Conservation (phyloP, 1,284 basidiomycete genomes). For the Xerocomus nothofagi region DNA sequence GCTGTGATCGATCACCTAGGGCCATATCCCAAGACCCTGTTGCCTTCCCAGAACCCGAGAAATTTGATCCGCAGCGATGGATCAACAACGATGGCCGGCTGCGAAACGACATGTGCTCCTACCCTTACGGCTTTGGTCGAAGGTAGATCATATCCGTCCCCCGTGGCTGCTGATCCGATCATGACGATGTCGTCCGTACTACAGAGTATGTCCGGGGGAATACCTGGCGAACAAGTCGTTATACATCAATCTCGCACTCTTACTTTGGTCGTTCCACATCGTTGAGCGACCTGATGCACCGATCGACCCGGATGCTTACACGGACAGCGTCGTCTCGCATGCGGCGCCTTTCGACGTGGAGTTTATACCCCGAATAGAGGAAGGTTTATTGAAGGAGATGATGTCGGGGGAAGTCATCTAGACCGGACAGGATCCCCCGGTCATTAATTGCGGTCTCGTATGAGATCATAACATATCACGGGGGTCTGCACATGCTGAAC, state of each 20-base stretch:
- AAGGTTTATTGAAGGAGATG: slow-evolving; percentile 6
- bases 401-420: not conserved
- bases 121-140: slow-evolving; percentile 60
- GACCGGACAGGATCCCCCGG: no score
- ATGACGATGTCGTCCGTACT: not conserved
- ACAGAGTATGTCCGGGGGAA: slow-evolving; percentile 28
- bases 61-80: slow-evolving; percentile 61
- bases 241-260: slow-evolving; percentile 20
- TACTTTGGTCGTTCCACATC: slow-evolving; percentile 29
- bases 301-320: slow-evolving; percentile 9
- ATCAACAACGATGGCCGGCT: slow-evolving; percentile 49
- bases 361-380: slow-evolving; percentile 20
- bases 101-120: slow-evolving; percentile 49
- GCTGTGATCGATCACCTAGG: no score
- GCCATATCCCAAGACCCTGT: slow-evolving; percentile 54
- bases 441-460: no score
- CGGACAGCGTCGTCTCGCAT: slow-evolving; percentile 11
- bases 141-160: slow-evolving; percentile 35
- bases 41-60: slow-evolving; percentile 58
- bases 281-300: slow-evolving; percentile 12
- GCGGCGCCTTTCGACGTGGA: slow-evolving; percentile 15
- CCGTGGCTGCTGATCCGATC: no score
- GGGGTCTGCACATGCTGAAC: no score
- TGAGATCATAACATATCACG: no score
- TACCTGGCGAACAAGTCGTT: slow-evolving; percentile 23